Conservation (phyloP, 345 rosid genomes). For the Populus nigra region DNA sequence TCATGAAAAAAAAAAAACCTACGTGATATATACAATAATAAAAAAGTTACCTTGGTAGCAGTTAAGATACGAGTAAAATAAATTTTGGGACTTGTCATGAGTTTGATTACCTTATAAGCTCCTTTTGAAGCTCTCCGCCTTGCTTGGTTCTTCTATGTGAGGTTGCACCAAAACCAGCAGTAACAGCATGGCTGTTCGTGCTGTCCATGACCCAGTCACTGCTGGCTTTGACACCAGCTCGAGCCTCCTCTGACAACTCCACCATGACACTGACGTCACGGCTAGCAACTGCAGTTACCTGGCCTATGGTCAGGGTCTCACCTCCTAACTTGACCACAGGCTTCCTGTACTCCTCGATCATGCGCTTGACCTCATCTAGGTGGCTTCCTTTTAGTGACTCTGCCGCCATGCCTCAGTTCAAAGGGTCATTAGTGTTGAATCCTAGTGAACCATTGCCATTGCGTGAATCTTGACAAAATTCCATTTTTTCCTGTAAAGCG, state of each 20-base stretch:
- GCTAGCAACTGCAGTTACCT: constrained; percentile 57
- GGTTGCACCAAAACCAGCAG: constrained; percentile 32
- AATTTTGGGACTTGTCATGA: neutral
- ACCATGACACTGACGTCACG: constrained; percentile 10
- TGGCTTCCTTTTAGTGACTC: constrained; percentile 79
- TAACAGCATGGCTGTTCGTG: constrained; percentile 24
- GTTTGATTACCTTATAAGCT: constrained; percentile 23
- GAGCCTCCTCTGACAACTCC: constrained; percentile 20
- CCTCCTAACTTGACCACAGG: constrained; percentile 64
- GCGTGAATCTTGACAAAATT: neutral
- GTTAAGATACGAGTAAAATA: neutral
- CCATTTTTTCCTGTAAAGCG: neutral
- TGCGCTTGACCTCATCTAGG: constrained; percentile 70
- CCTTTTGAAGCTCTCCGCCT: constrained; percentile 27
- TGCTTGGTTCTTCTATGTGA: constrained; percentile 29
- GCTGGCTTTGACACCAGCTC: constrained; percentile 19
- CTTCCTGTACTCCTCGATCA: constrained; percentile 63
- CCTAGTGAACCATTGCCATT: neutral
- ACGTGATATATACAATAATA: neutral
- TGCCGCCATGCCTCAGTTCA: constrained; percentile 65
- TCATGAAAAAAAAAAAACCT: neutral
- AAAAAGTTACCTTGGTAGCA: neutral
- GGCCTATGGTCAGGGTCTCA: constrained; percentile 68
- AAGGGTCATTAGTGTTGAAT: constrained; percentile 40
- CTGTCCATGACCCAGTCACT: constrained; percentile 29